Evolutionary conservation across 2,329 filamentous ascomycete genomes (phyloP).

Genomic region (Talaromyces sp.): DNA sequence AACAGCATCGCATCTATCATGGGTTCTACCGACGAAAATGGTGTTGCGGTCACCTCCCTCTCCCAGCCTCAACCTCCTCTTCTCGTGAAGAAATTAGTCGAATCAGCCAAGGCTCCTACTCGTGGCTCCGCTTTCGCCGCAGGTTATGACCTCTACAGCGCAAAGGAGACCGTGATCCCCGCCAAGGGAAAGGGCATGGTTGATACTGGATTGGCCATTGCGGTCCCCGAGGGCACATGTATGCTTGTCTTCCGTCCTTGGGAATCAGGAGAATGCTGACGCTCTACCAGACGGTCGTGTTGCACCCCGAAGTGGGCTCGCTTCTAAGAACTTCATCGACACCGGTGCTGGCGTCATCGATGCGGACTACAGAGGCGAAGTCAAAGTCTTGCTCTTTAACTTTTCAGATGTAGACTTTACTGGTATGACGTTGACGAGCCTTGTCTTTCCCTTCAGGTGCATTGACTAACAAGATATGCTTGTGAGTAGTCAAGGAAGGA

Average conservation of each 20-base stretch:
- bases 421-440: slow-evolving; percentile 21
- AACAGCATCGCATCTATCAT: slow-evolving; percentile 23
- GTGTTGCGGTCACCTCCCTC: slow-evolving; percentile 35
- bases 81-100: slow-evolving; percentile 81
- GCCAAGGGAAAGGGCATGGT: slow-evolving; percentile 80
- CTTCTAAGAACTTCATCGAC: slow-evolving; percentile 92
- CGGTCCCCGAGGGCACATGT: slow-evolving; percentile 88
- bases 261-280: not conserved
- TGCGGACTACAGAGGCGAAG: slow-evolving; percentile 89
- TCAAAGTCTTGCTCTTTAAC: slow-evolving; percentile 95
- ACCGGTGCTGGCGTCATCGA: slow-evolving; percentile 96
- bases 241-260: slow-evolving; percentile 35
- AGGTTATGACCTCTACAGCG: slow-evolving; percentile 87
- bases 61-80: slow-evolving; percentile 60
- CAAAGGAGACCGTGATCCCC: slow-evolving; percentile 70
- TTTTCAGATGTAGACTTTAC: slow-evolving; percentile 76
- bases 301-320: slow-evolving; percentile 85
- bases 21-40: slow-evolving; percentile 23
- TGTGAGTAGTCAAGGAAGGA: slow-evolving; percentile 63
- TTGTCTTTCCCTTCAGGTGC: not conserved
- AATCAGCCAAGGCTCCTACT: slow-evolving; percentile 75
- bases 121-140: slow-evolving; percentile 85
- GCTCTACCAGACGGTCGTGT: slow-evolving; percentile 71
- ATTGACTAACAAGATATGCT: not conserved
- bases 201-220: slow-evolving; percentile 86